Conservation (phyloP, 352 stramenopile species). For the Globisporangium mamillatum region DNA sequence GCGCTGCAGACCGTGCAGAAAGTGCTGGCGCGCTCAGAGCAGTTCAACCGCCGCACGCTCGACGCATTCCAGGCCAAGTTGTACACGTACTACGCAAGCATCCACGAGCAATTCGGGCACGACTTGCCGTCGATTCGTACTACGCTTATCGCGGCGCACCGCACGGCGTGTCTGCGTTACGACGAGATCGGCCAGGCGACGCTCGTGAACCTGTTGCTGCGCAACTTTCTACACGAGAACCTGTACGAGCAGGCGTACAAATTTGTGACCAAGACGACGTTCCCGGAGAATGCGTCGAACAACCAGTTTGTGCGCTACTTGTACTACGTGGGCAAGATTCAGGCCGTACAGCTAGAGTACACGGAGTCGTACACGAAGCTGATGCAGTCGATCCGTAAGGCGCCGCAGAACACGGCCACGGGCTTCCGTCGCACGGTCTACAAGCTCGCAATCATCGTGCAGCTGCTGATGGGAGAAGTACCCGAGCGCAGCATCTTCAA, state of each 20-base stretch:
- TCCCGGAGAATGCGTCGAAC: constrained; percentile 93
- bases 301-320: constrained; percentile 98
- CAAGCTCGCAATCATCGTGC: constrained; percentile 95
- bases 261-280: constrained; percentile 89
- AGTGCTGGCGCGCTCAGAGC: constrained; percentile 58
- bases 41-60: constrained; percentile 80
- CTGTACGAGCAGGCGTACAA: constrained; percentile 92
- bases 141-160: constrained; percentile 75
- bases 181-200: constrained; percentile 90
- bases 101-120: constrained; percentile 64
- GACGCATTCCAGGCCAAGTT: constrained; percentile 79
- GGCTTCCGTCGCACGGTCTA: constrained; percentile 96
- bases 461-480: constrained; percentile 98
- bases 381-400: constrained; percentile 96
- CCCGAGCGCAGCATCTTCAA: constrained; percentile 95
- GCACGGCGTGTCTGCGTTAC: constrained; percentile 86
- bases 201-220: constrained; percentile 89
- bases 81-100: constrained; percentile 73
- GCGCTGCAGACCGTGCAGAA: constrained; percentile 53
- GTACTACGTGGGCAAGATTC: constrained; percentile 96
- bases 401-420: constrained; percentile 93
- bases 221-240: constrained; percentile 89
- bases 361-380: constrained; percentile 95
- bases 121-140: constrained; percentile 61
- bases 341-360: constrained; percentile 97